phyloP scores from a whole-genome alignment of 805 yeast species.

The Wickerhamiella qilinensis region DNA sequence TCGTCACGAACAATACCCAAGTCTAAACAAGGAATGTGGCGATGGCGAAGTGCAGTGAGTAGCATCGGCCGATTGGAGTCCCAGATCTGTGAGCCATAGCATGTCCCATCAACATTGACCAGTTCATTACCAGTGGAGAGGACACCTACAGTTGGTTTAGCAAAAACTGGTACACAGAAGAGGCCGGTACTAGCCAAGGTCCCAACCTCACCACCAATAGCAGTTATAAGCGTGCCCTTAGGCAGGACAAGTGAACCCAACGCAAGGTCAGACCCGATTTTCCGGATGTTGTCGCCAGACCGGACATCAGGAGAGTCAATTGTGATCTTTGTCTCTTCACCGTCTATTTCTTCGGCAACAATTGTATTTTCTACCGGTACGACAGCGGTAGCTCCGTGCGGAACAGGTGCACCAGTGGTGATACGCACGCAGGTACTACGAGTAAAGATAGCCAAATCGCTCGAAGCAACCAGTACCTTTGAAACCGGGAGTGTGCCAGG shows the following conservation, averaged over 20 bases:
- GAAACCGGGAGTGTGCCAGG: slow-evolving; percentile 27
- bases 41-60: slow-evolving; percentile 21
- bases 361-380: slow-evolving; percentile 39
- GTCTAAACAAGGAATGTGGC: slow-evolving; percentile 29
- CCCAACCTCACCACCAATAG: slow-evolving; percentile 36
- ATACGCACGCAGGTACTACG: slow-evolving; percentile 29
- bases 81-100: slow-evolving; percentile 29
- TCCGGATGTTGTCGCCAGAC: slow-evolving; percentile 31
- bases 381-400: slow-evolving; percentile 37
- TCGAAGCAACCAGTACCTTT: slow-evolving; percentile 10
- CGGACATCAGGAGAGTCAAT: slow-evolving; percentile 27
- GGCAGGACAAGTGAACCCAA: slow-evolving; percentile 25
- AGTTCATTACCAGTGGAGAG: slow-evolving; percentile 39
- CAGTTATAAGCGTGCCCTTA: slow-evolving; percentile 25
- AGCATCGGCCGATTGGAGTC: slow-evolving; percentile 37
- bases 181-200: slow-evolving; percentile 33
- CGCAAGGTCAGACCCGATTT: slow-evolving; percentile 32
- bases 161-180: slow-evolving; percentile 23
- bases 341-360: slow-evolving; percentile 23
- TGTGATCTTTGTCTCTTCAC: slow-evolving; percentile 28
- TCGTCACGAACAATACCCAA: slow-evolving; percentile 34
- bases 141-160: slow-evolving; percentile 31
- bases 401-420: slow-evolving; percentile 43
- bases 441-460: slow-evolving; percentile 19
- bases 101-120: slow-evolving; percentile 20